A percentile compares a stretch with the other conserved stretches of the same genome.
phyloP scores from a whole-genome alignment of 345 rosid species.

The Populus pruinosa region DNA sequence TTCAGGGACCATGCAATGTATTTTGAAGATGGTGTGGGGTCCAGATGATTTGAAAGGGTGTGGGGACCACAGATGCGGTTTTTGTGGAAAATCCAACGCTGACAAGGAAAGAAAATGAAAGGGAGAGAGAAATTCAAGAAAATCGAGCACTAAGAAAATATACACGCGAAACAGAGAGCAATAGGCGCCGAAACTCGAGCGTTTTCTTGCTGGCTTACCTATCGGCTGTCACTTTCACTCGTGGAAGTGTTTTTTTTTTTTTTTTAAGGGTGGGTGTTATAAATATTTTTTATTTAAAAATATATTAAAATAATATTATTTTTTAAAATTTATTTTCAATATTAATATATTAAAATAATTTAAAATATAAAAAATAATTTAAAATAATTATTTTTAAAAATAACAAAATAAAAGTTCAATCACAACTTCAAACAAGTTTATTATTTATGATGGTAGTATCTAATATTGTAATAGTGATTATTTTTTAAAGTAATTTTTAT shows the following conservation, averaged over 20 bases:
- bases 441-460: too few species aligned
- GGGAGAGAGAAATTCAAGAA: too few species aligned
- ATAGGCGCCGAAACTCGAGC: constrained; percentile 19
- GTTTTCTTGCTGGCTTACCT: not conserved
- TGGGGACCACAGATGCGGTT: not conserved
- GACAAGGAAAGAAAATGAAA: not conserved
- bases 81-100: not conserved
- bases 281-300: too few species aligned
- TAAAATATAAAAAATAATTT: too few species aligned
- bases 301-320: too few species aligned
- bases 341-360: too few species aligned
- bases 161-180: not conserved
- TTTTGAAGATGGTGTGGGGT: not conserved
- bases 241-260: not conserved
- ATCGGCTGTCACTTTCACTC: not conserved
- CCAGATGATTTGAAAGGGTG: not conserved
- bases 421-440: rapidly evolving
- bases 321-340: too few species aligned
- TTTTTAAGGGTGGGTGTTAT: rapidly evolving
- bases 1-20: not conserved
- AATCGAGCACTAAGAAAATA: not conserved
- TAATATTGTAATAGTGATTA: too few species aligned
- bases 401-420: too few species aligned
- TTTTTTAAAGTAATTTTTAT: rapidly evolving
- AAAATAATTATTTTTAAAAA: too few species aligned